phyloP scores from a whole-genome alignment of 352 stramenopile genomes.

The Phytophthora syringae region DNA sequence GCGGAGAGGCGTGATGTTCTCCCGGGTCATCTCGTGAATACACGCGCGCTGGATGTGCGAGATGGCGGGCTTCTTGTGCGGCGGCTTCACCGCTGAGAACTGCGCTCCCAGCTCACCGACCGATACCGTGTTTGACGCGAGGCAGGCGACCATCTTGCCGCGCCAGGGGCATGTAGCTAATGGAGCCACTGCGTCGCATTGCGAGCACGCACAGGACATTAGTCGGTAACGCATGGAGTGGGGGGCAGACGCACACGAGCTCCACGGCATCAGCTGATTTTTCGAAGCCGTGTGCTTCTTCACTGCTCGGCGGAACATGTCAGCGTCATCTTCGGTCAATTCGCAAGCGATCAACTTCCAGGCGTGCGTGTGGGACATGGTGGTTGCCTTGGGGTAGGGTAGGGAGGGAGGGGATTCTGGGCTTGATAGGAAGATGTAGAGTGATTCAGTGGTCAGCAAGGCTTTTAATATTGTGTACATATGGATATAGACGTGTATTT shows the following conservation, averaged over 20 bases:
- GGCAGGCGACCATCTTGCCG: slow-evolving; percentile 3
- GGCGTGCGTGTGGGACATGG: neutral
- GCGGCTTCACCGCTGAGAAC: no score
- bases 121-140: neutral
- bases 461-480: no score
- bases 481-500: no score
- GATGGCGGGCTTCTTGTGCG: no score
- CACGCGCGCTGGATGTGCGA: neutral
- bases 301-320: neutral
- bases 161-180: neutral
- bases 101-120: neutral
- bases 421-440: no score
- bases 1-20: slow-evolving; percentile 1
- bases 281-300: neutral
- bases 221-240: slow-evolving; percentile 11
- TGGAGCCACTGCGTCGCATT: neutral
- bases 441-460: no score
- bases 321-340: neutral
- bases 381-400: neutral
- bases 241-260: neutral
- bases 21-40: slow-evolving; percentile 1
- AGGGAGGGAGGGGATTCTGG: no score
- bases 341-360: neutral
- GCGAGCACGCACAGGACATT: neutral
- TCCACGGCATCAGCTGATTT: slow-evolving; percentile 9